Evolutionary conservation across 1,284 basidiomycete species (phyloP), one percentile per base, ranked within the genome.

Genomic region (Ustilago curta): DNA sequence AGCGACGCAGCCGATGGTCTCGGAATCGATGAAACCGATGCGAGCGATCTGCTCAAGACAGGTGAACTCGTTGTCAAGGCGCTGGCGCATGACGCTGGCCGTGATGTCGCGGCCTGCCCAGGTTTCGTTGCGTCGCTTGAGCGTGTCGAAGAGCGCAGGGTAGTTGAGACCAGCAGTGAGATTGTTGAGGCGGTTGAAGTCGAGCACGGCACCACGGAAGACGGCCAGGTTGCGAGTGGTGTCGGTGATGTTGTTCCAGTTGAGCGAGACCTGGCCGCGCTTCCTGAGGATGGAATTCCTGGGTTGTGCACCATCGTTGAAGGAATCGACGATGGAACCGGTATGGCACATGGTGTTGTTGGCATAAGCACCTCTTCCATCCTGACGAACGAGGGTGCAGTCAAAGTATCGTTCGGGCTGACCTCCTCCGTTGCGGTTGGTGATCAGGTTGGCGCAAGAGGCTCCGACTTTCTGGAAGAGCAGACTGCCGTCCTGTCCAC

Each of bases 1-100:
- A 2, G 95, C 95, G 64, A 99, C 92, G 82, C 96, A 99, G 32
- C 96, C 96, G 72, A 98, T 95, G 60, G 91, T 92, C 79, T 91
- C 91, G 51, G 93, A 94, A 86, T 98, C 96, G 83, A 99, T 91
- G 86, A 93, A 97, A 12, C 95, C 97, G 71, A 98, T 91, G 16
- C 91, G 91, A 69, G 93, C 87, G 76, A 94, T 88, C 85, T 98
- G 93, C 81, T 92, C 88, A 55, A 99, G 88, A 86, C 97, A 99
- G 76, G 90, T 89, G 8, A 90, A 94, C 39, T 94, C 83, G 7
- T 88, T 80, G 50, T 84, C 83, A 49, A 80, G 88, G 87, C 84
- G 91, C 88, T 62, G 89, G 89, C 51, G 89, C 88, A 76, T 92
- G 90, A 97, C 88, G 77, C 89, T 87, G 89, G 95, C 92, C 18